Evolutionary conservation across 768 basidiomycete species (phyloP), one percentile per base, ranked within the genome.

Genomic region (Lentinula lateritia): DNA sequence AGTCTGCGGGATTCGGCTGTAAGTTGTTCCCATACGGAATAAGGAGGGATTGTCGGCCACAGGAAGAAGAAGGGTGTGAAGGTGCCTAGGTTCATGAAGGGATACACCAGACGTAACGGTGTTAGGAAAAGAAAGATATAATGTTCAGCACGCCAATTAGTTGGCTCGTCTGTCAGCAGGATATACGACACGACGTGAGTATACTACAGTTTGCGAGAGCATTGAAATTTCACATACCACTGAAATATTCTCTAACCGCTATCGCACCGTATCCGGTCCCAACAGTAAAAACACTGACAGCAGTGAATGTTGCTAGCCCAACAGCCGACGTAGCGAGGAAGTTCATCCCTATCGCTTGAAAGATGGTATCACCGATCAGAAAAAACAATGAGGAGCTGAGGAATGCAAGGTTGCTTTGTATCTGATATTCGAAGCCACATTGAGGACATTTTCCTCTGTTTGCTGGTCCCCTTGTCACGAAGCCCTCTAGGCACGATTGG

Each of bases 21-120:
- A 16, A 60, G 39, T 10, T 50, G 59, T 23, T 18, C 36, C 5
- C 50, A 36, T 6, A 43, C 48, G 6, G 59, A 52, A 41, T 8
- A 28, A 42, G 59, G 59, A 15, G 59, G 59, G 8, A 41, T 12
- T 16, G 50, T 15, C 5, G 59, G 50, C 59, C 59, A 60, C 3
- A 50, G 39, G 18, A 60, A 52, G 59, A 60, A 60, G 7, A 60
- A 52, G 20, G 59, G 59, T 20, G 50, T 60, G 50, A 60, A 60
- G 7, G 36, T 39, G 28, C 59, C 59, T 3, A 42, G 12, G 28
- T 32, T 34, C 35, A 42, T 28, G 12, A 60, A 10, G 15, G 59
- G 48, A 0, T 38, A 42, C 16, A 52, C 28, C 5, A 52, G 36
- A 12, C 43, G 45, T 20, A 61, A 13, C 3, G 62, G 57, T 8